Evolutionary conservation across 306 rosid species (phyloP).

Genomic region (Glycine latifolia): DNA sequence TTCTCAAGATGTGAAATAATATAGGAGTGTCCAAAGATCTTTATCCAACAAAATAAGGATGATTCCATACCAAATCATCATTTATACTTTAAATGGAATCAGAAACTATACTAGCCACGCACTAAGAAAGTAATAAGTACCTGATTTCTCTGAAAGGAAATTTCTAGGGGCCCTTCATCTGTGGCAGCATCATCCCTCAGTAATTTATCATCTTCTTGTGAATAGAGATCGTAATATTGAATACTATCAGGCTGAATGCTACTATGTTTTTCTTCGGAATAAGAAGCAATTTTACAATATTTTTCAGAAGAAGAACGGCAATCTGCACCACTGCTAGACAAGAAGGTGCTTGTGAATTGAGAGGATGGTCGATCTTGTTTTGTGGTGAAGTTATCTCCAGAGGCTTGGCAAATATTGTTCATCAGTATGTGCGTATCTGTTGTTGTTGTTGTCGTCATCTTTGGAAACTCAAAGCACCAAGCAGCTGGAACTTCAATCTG

Average conservation of each 20-base stretch:
- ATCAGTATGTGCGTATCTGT: constrained; percentile 20
- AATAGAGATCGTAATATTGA: constrained; percentile 3
- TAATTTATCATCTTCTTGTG: constrained; percentile 33
- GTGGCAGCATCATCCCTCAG: constrained; percentile 41
- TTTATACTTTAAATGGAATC: not conserved
- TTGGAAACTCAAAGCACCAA: constrained; percentile 48
- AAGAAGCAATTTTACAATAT: constrained; percentile 21
- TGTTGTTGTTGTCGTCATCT: not conserved
- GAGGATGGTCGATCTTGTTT: constrained; percentile 35
- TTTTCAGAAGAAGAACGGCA: constrained; percentile 44
- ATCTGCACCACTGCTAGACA: constrained; percentile 41
- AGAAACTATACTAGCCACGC: not conserved
- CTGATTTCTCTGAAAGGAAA: constrained; percentile 52
- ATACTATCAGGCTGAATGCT: constrained; percentile 28
- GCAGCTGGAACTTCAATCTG: constrained; percentile 32
- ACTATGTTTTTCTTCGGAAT: constrained; percentile 2
- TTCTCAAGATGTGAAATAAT: too few relatives aligned
- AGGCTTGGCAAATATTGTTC: constrained; percentile 27
- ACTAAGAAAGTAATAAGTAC: constrained; percentile 38
- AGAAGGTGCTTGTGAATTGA: constrained; percentile 40
- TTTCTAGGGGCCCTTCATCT: constrained; percentile 33
- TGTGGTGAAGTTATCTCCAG: constrained; percentile 44
- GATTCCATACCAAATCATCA: not conserved
- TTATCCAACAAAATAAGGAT: not conserved
- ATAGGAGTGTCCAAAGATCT: too few relatives aligned